Percentiles rank a stretch among this genome's conserved stretches.
These are phyloP conservation scores for Pyrenophora graminea DNA, from an alignment of 2,329 filamentous ascomycete species.

Conservation along the genomic window DNA sequence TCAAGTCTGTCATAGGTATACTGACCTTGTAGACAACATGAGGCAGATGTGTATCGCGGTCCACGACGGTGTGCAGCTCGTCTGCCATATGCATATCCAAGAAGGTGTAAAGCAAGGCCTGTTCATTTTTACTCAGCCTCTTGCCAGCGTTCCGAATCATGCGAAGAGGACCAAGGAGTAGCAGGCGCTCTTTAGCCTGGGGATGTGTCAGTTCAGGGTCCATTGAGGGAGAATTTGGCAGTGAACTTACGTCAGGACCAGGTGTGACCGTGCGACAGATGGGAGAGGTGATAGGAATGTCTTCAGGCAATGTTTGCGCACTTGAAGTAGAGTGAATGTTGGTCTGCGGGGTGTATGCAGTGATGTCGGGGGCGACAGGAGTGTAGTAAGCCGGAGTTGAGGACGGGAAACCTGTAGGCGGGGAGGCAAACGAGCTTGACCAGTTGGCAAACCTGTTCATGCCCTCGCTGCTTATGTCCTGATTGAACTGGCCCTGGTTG, in stretches of 20 bases:
- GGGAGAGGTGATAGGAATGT: too few species aligned
- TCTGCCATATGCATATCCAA: conserved; percentile 17
- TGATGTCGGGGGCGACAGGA: too few species aligned
- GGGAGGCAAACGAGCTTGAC: too few species aligned
- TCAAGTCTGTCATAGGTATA: conserved; percentile 17
- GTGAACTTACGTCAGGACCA: conserved; percentile 1
- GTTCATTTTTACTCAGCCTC: not conserved
- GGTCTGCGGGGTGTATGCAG: too few species aligned
- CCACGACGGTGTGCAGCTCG: conserved; percentile 2
- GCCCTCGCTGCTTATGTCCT: too few species aligned
- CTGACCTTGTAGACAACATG: conserved; percentile 15
- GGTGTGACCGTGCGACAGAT: not conserved
- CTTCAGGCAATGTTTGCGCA: too few species aligned
- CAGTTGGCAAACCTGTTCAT: too few species aligned
- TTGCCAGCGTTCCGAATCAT: conserved; percentile 9
- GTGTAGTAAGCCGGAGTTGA: too few species aligned
- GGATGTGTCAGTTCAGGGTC: not conserved
- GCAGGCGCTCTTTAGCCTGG: conserved; percentile 10
- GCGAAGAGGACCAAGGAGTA: conserved; percentile 18
- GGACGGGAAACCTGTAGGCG: too few species aligned
- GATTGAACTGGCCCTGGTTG: too few species aligned
- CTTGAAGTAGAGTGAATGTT: too few species aligned
- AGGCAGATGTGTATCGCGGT: conserved; percentile 11
- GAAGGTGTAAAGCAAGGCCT: conserved; percentile 6
- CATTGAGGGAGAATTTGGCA: not conserved